Evolutionary conservation across 108 stramenopile genomes (phyloP).

Genomic region (Discostella pseudostelligera): DNA sequence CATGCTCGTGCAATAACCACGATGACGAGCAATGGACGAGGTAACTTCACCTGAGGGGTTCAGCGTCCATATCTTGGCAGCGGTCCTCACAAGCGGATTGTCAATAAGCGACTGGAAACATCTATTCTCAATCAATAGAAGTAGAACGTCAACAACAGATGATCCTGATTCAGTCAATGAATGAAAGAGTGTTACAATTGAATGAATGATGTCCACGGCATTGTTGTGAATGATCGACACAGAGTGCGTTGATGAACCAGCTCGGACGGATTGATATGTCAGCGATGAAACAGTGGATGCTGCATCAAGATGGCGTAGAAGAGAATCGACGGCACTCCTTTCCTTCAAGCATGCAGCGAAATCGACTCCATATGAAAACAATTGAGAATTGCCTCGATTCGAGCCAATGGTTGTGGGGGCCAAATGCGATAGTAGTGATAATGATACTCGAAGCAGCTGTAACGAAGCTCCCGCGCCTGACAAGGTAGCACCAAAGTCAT

Average conservation of each 20-base stretch:
- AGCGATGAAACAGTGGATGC: conserved; percentile 37
- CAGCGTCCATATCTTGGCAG: conserved; percentile 16
- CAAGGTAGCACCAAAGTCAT: conserved; percentile 21
- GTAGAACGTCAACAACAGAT: conserved; percentile 16
- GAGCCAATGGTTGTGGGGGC: conserved; percentile 12
- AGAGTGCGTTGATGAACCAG: conserved; percentile 19
- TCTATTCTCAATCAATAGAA: conserved; percentile 27
- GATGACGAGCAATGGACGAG: conserved; percentile 11
- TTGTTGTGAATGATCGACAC: conserved; percentile 28
- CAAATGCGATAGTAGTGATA: conserved; percentile 23
- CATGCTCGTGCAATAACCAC: conserved; percentile 22
- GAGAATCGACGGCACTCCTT: conserved; percentile 22
- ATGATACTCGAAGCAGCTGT: conserved; percentile 22
- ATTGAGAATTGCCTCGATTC: conserved; percentile 1
- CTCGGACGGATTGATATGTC: conserved; percentile 25
- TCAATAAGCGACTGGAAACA: conserved; percentile 33
- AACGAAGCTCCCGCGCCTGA: conserved; percentile 19
- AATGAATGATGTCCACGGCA: conserved; percentile 25
- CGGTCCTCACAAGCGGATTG: conserved; percentile 27
- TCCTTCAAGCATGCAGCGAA: conserved; percentile 35
- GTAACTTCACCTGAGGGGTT: not conserved
- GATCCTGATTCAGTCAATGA: conserved; percentile 38
- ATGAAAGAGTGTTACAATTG: conserved; percentile 18
- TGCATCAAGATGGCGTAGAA: conserved; percentile 21
- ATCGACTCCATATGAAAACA: conserved; percentile 29